Conservation (phyloP, 2,329 filamentous ascomycete species). For the Dactylellina haptotyla region DNA sequence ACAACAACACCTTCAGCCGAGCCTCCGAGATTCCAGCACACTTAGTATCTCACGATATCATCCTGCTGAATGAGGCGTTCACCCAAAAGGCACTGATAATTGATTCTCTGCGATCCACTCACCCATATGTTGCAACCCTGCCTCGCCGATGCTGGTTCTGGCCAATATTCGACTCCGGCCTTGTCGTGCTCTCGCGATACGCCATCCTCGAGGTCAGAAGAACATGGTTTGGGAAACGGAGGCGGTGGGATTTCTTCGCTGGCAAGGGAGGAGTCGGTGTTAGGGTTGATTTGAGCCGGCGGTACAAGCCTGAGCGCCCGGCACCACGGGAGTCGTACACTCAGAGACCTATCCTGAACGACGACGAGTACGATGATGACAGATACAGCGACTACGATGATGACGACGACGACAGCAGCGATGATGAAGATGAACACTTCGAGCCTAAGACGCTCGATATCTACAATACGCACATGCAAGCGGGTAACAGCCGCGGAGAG, state of each 20-base stretch:
- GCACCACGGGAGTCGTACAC: constrained; percentile 6
- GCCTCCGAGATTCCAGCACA: constrained; percentile 39
- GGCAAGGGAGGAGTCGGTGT: constrained; percentile 42
- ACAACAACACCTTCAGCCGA: constrained; percentile 45
- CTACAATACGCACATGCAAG: constrained; percentile 51
- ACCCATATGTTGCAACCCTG: constrained; percentile 46
- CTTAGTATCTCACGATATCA: constrained; percentile 43
- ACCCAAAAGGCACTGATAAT: constrained; percentile 46
- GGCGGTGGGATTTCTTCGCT: constrained; percentile 47
- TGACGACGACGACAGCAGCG: constrained; percentile 6
- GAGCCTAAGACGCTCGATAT: constrained; percentile 47
- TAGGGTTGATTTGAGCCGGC: constrained; percentile 34
- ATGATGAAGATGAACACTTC: constrained; percentile 29
- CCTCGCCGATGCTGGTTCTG: constrained; percentile 50
- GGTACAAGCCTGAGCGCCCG: constrained; percentile 28
- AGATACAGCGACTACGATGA: constrained; percentile 14
- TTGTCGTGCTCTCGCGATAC: constrained; percentile 45
- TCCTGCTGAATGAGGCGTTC: constrained; percentile 47
- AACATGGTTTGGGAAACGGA: constrained; percentile 39
- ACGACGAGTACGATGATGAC: constrained; percentile 6
- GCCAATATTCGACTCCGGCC: constrained; percentile 47
- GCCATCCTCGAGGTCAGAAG: constrained; percentile 42
- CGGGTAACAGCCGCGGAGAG: constrained; percentile 31
- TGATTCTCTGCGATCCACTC: constrained; percentile 30
- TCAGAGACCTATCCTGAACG: constrained; percentile 19